phyloP scores from a whole-genome alignment of 176 grass and related monocot species.

The Aegilops speltoides region DNA sequence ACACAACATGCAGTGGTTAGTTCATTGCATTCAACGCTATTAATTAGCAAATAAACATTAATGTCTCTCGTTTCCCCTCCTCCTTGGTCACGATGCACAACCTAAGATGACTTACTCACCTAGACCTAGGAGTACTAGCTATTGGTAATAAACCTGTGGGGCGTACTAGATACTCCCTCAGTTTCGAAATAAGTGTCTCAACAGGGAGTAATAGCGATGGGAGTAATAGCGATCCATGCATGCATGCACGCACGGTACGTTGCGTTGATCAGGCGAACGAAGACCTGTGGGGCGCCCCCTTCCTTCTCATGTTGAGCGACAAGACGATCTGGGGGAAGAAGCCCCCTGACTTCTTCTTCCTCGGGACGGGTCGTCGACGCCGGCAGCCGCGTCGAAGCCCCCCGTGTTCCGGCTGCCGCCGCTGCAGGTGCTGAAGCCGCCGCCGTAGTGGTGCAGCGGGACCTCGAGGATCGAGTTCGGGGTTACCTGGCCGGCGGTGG shows the following conservation, averaged over 20 bases:
- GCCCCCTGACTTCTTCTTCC: constrained; percentile 45
- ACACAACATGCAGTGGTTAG: too few species aligned
- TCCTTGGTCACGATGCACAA: too few species aligned
- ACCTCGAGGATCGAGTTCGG: constrained; percentile 66
- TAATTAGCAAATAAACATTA: too few species aligned
- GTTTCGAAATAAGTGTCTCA: too few species aligned
- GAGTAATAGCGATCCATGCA: neutral
- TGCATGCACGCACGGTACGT: neutral
- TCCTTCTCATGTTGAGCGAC: constrained; percentile 60
- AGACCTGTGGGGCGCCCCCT: constrained; percentile 68
- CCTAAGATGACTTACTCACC: too few species aligned
- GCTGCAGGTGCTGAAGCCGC: neutral
- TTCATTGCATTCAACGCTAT: too few species aligned
- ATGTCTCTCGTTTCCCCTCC: too few species aligned
- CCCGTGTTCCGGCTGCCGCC: neutral
- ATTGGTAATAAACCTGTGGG: too few species aligned
- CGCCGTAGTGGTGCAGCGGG: neutral
- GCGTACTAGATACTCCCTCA: too few species aligned
- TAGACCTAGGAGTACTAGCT: too few species aligned
- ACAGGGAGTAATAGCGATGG: too few species aligned
- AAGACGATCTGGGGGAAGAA: constrained; percentile 61
- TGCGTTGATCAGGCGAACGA: constrained; percentile 40
- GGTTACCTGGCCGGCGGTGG: constrained; percentile 27
- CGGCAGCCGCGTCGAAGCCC: too few species aligned
- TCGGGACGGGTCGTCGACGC: neutral